Base-by-base conservation (phyloP, 306 rosid genomes). In the Mucuna pruriens region DNA sequence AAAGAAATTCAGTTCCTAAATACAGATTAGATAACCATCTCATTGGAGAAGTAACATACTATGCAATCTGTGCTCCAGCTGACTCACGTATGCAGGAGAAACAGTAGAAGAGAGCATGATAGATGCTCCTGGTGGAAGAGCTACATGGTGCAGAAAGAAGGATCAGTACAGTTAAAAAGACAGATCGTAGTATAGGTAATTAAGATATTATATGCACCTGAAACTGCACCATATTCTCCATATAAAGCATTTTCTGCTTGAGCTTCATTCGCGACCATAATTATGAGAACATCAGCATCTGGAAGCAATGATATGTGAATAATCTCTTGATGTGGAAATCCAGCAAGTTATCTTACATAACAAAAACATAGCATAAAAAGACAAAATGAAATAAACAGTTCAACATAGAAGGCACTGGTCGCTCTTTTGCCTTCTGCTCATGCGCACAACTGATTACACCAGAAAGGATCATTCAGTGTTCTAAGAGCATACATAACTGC, bases 241-340 rank as follows among this genome's bases (percentile, higher is more conserved):
- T 89, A 95, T 57, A 95, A 85, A 83, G 75, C 93, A 72, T 52
- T 87, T 85, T 93, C 97, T 26, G 93, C 99, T 88, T 95, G 99
- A 83, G 88, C 84, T 82, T 95, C 97, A 45, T 90, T 95, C 15
- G 99, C 85, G 73, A 95, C 99, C 99, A 95, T 95, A 78, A 95
- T 62, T 85, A 95, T 82, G 66, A 95, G 97, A 78, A 87, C 94
- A 54, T 91, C 97, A 82, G 88, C 94, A 84, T 95, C 99, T 95
- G 87, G 6, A 84, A 84, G 78, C 73, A 83, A 76, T 77, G 64
- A 64, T 40, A 52, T 57, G 79, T 36, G 65, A 77, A 52, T 4
- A 57, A 64, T 16, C 25, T 85, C 20, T 75, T 33, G 6, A 31
- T 33, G 58, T 23, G 74, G 34, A 77, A 80, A 76, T 57, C 42